These are phyloP conservation scores for Clarireedia sp. DNA, from an alignment of 2,329 filamentous ascomycete genomes.

Conservation along the genomic window DNA sequence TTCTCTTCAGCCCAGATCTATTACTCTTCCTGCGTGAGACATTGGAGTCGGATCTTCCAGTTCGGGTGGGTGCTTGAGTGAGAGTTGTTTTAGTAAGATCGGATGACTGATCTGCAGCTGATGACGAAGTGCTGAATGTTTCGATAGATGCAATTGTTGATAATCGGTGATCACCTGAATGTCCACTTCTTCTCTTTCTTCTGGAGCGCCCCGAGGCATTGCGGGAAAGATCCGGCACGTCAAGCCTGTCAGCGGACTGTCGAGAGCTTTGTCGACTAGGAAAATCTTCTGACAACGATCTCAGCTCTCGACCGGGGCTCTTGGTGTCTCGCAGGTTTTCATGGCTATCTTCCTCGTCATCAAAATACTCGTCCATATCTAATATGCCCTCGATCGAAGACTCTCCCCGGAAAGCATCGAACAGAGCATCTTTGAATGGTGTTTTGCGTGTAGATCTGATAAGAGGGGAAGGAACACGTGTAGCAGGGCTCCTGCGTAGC, in stretches of 20 bases:
- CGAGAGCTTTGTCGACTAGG: conserved; percentile 8
- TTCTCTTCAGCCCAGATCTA: conserved; percentile 40
- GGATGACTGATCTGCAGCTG: conserved; percentile 18
- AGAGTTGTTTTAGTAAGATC: conserved; percentile 33
- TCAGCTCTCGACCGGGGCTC: conserved; percentile 8
- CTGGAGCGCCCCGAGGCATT: conserved; percentile 11
- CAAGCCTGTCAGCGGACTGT: conserved; percentile 9
- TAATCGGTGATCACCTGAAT: conserved; percentile 22
- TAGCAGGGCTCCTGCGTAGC: conserved; percentile 50
- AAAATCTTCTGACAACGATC: conserved; percentile 10
- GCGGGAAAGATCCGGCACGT: conserved; percentile 8
- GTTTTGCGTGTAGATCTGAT: conserved; percentile 39
- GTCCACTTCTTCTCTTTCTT: conserved; percentile 16
- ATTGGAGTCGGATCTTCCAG: conserved; percentile 18
- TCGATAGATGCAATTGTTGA: conserved; percentile 28
- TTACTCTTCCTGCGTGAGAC: conserved; percentile 23
- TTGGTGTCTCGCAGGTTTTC: conserved; percentile 8
- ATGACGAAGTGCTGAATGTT: conserved; percentile 20
- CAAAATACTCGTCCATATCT: conserved; percentile 11
- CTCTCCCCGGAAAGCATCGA: conserved; percentile 56
- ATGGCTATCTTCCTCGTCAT: conserved; percentile 19
- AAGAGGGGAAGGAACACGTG: conserved; percentile 41
- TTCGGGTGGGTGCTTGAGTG: conserved; percentile 31
- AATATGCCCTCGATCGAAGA: conserved; percentile 33
- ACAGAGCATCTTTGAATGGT: conserved; percentile 49